Evolutionary conservation across 192 early-diverging fungal genomes (phyloP).

Genomic region (Backusella sp.): DNA sequence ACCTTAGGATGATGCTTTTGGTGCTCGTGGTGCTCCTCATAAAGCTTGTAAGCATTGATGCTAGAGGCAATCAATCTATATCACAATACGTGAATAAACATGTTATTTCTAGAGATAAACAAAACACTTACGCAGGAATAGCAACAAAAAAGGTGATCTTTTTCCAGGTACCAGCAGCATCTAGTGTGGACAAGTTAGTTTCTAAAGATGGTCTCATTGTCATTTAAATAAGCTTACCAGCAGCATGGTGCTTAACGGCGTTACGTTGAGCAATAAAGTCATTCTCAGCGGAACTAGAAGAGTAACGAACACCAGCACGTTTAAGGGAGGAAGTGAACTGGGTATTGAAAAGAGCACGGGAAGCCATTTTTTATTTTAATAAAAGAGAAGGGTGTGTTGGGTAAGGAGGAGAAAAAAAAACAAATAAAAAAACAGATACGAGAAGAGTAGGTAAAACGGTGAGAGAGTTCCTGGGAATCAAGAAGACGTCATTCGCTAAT

Average conservation of each 20-base stretch:
- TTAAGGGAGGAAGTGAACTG: slow-evolving; percentile 10
- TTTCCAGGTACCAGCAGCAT: slow-evolving; percentile 35
- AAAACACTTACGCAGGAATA: slow-evolving; percentile 34
- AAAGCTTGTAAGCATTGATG: slow-evolving; percentile 38
- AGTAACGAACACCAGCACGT: slow-evolving; percentile 32
- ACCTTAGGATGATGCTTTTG: slow-evolving; percentile 27
- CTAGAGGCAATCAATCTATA: slow-evolving; percentile 29
- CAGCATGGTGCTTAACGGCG: slow-evolving; percentile 36
- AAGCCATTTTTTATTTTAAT: not conserved
- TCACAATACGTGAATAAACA: not conserved
- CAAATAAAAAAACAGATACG: not conserved
- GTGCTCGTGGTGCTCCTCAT: slow-evolving; percentile 28
- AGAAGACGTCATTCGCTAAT: not conserved
- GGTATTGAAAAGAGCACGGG: slow-evolving; percentile 1
- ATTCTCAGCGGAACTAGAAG: slow-evolving; percentile 10
- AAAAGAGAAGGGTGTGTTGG: not conserved
- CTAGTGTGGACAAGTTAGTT: slow-evolving; percentile 8
- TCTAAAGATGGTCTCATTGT: not conserved
- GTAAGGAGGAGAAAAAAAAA: not conserved
- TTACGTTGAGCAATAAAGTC: slow-evolving; percentile 30
- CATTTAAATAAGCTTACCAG: slow-evolving; percentile 6
- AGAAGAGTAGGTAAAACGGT: not conserved
- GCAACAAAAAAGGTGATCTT: slow-evolving; percentile 36
- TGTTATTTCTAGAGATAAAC: not conserved
- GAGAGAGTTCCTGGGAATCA: not conserved